Evolutionary conservation across 2,329 filamentous ascomycete genomes (phyloP).

Genomic region (Aspergillus alliaceus): DNA sequence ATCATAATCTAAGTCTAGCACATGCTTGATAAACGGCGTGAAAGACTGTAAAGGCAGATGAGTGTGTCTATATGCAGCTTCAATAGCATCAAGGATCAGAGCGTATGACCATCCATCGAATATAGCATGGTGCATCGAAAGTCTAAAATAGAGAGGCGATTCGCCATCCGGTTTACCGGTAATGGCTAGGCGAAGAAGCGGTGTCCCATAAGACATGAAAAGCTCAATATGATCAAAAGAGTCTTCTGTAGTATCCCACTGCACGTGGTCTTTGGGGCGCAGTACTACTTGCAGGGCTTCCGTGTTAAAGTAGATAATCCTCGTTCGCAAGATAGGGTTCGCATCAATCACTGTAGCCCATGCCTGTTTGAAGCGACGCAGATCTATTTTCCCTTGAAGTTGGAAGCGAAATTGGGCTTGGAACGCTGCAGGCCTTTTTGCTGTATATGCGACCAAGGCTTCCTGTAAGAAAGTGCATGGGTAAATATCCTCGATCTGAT

Average conservation of each 20-base stretch:
- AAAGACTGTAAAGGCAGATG: slow-evolving; percentile 50
- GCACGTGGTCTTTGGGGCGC: neutral
- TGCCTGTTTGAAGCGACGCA: neutral
- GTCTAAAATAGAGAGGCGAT: neutral
- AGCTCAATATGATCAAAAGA: too few species aligned
- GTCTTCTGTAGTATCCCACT: neutral
- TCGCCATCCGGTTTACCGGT: neutral
- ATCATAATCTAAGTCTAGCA: slow-evolving; percentile 9
- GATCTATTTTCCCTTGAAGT: neutral
- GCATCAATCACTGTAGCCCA: neutral
- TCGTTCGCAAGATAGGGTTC: neutral
- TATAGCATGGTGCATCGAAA: slow-evolving; percentile 46
- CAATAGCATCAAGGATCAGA: slow-evolving; percentile 22
- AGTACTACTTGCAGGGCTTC: neutral
- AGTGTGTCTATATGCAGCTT: slow-evolving; percentile 15
- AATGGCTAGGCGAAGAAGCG: neutral
- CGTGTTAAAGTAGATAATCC: neutral
- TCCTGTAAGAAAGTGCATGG: slow-evolving; percentile 38
- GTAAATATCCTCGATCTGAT: slow-evolving; percentile 11
- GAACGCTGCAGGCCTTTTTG: slow-evolving; percentile 34
- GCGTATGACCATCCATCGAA: slow-evolving; percentile 45
- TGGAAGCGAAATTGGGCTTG: slow-evolving; percentile 20
- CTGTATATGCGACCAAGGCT: slow-evolving; percentile 40
- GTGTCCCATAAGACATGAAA: neutral
- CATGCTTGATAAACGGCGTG: slow-evolving; percentile 49